Evolutionary conservation across 148 eudicot genomes (phyloP).

Genomic region (Linanthus parryae): DNA sequence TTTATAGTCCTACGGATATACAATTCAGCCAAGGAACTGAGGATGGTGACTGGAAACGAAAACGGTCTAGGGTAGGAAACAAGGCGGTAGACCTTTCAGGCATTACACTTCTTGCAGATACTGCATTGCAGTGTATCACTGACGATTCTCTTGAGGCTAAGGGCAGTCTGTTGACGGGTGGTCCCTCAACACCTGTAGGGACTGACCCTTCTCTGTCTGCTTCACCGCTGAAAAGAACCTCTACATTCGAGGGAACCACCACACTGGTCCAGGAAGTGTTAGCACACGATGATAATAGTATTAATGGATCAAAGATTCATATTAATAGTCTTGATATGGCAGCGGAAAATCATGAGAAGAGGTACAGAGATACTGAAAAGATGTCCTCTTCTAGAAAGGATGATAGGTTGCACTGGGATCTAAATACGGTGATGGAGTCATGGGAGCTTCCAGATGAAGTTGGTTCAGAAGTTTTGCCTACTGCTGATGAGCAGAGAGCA

Average conservation of each 20-base stretch:
- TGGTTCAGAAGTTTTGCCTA: slow-evolving; percentile 11
- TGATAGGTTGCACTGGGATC: slow-evolving; percentile 66
- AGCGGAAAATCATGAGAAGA: slow-evolving; percentile 16
- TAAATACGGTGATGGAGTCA: slow-evolving; percentile 73
- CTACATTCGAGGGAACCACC: slow-evolving; percentile 13
- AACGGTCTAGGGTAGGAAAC: background rate
- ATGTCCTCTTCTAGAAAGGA: slow-evolving; percentile 28
- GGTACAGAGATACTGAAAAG: slow-evolving; percentile 18
- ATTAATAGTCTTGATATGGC: slow-evolving; percentile 15
- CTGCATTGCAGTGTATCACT: too few relatives aligned
- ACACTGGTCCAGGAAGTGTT: slow-evolving; percentile 14
- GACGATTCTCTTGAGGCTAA: too few relatives aligned
- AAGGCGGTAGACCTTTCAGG: too few relatives aligned
- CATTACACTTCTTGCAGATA: too few relatives aligned
- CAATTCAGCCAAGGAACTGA: slow-evolving; percentile 9
- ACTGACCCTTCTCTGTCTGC: slow-evolving; percentile 23
- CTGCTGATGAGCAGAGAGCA: background rate
- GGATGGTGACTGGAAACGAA: slow-evolving; percentile 7
- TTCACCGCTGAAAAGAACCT: slow-evolving; percentile 20
- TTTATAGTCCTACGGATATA: slow-evolving; percentile 9
- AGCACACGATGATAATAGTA: slow-evolving; percentile 6
- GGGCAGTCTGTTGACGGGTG: too few relatives aligned
- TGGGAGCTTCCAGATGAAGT: slow-evolving; percentile 60
- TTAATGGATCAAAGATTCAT: slow-evolving; percentile 13
- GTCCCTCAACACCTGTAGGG: slow-evolving; percentile 15